These are phyloP conservation scores for Prunella vulgaris DNA, from an alignment of 257 asterid species.

Conservation along the genomic window DNA sequence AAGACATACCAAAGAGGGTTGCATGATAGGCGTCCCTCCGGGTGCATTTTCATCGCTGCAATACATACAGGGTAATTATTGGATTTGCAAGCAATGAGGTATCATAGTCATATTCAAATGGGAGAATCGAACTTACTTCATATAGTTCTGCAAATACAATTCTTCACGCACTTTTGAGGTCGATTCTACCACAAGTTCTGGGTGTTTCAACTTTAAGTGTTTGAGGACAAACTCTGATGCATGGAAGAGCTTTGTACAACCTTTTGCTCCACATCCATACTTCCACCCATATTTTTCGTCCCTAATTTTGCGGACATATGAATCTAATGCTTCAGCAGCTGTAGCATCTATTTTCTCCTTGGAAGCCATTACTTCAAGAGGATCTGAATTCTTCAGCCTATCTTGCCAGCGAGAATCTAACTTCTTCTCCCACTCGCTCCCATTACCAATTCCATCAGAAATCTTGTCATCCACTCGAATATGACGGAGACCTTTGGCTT, in stretches of 20 bases:
- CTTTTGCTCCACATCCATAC: constrained; percentile 99
- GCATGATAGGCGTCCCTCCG: constrained; percentile 94
- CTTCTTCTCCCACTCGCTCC: constrained; percentile 81
- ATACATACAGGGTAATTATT: constrained; percentile 20
- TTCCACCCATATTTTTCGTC: constrained; percentile 99
- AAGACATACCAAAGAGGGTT: constrained; percentile 65
- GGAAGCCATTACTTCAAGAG: constrained; percentile 84
- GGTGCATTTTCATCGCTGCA: constrained; percentile 93
- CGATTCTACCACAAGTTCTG: constrained; percentile 68
- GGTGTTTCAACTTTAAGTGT: constrained; percentile 90
- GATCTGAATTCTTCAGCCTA: constrained; percentile 86
- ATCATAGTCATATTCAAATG: neutral
- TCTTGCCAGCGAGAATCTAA: constrained; percentile 81
- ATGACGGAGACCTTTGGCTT: constrained; percentile 89
- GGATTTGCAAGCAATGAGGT: constrained; percentile 13
- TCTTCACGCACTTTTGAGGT: constrained; percentile 90
- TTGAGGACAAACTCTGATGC: constrained; percentile 92
- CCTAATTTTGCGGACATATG: constrained; percentile 88
- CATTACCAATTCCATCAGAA: constrained; percentile 45
- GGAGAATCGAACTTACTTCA: constrained; percentile 67
- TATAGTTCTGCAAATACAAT: constrained; percentile 81
- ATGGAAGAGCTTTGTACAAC: constrained; percentile 98
- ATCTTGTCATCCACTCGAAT: constrained; percentile 65
- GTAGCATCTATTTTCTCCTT: constrained; percentile 92
- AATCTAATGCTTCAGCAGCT: constrained; percentile 86